Evolutionary conservation across 352 stramenopile species (phyloP), one percentile per base, ranked within the genome.

Genomic region (Phytophthora podocarpi): DNA sequence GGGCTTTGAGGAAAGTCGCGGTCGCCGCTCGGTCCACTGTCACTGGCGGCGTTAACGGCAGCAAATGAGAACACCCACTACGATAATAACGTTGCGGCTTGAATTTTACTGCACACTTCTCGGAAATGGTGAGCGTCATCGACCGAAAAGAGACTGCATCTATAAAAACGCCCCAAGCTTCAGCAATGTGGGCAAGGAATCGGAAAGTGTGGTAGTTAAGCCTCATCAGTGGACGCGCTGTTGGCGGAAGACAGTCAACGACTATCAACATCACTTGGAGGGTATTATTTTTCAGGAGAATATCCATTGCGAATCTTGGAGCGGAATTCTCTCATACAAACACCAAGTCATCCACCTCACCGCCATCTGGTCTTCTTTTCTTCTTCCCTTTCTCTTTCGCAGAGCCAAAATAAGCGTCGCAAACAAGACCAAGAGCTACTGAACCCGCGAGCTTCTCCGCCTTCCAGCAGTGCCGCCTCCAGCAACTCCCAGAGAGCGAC

Each of bases 321-420:
- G n/a, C n/a, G n/a, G n/a, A n/a, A n/a, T n/a, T 15, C 27, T 11
- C n/a, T 0, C 30, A 57, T 68, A 72, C 46, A 72, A 58, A 64
- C n/a, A 11, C 6, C 47, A 62, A 67, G 65, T 66, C 4, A 50
- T 7, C n/a, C n/a, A n/a, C n/a, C n/a, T 41, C 5, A 10, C 11
- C 5, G 16, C 23, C 37, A 64, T 24, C 50, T 60, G 52, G 26
- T 55, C 20, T 21, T 36, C n/a, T 58, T 32, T 54, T 67, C 35
- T 55, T 58, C 36, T 59, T 67, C 53, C 64, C 51, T 64, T 72
- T 69, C 53, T 60, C 53, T 54, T 50, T 61, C 50, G 42, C 66
- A 63, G 28, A 74, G 27, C 39, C 43, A 65, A 56, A 56, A 59
- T 5, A 20, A 18, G 35, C 48, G 16, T 23, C 16, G n/a, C n/a